A percentile compares a stretch with the other conserved stretches of the same genome.
phyloP scores from a whole-genome alignment of 2,329 filamentous ascomycete species.

The Phaeomoniella chlamydospora region DNA sequence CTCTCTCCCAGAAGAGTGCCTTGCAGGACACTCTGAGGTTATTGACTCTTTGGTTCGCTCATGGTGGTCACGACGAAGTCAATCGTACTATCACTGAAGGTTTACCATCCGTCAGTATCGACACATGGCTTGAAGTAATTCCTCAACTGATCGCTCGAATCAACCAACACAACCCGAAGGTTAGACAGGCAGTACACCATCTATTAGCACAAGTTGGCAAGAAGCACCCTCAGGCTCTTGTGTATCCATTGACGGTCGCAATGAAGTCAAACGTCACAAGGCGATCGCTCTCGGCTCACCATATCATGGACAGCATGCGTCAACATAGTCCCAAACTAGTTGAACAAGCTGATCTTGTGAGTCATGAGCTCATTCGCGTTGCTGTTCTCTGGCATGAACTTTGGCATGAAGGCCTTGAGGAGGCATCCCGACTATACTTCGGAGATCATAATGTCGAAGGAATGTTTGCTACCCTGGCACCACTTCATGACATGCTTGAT shows the following conservation, averaged over 20 bases:
- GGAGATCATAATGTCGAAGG: slow-evolving; percentile 94
- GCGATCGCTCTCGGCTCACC: slow-evolving; percentile 71
- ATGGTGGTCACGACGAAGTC: slow-evolving; percentile 79
- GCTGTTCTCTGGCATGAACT: slow-evolving; percentile 97
- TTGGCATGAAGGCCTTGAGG: slow-evolving; percentile 96
- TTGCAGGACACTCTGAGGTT: slow-evolving; percentile 88
- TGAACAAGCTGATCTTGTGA: slow-evolving; percentile 88
- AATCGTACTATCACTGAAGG: slow-evolving; percentile 80
- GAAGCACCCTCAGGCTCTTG: slow-evolving; percentile 85
- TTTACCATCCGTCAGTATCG: slow-evolving; percentile 80
- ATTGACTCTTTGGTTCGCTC: slow-evolving; percentile 89
- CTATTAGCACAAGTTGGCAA: slow-evolving; percentile 85
- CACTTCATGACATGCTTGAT: slow-evolving; percentile 82
- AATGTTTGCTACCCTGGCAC: slow-evolving; percentile 85
- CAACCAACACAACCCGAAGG: slow-evolving; percentile 82
- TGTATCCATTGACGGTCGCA: slow-evolving; percentile 92
- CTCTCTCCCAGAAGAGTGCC: slow-evolving; percentile 78
- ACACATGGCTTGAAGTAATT: slow-evolving; percentile 97
- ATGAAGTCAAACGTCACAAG: slow-evolving; percentile 89
- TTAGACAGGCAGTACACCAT: slow-evolving; percentile 83
- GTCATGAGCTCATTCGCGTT: slow-evolving; percentile 90
- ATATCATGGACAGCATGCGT: slow-evolving; percentile 97
- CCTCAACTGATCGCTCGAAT: slow-evolving; percentile 95
- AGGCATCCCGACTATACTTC: slow-evolving; percentile 92
- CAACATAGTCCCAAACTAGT: slow-evolving; percentile 86